Base-by-base conservation (phyloP, 768 basidiomycete genomes). In the Suillus decipiens region DNA sequence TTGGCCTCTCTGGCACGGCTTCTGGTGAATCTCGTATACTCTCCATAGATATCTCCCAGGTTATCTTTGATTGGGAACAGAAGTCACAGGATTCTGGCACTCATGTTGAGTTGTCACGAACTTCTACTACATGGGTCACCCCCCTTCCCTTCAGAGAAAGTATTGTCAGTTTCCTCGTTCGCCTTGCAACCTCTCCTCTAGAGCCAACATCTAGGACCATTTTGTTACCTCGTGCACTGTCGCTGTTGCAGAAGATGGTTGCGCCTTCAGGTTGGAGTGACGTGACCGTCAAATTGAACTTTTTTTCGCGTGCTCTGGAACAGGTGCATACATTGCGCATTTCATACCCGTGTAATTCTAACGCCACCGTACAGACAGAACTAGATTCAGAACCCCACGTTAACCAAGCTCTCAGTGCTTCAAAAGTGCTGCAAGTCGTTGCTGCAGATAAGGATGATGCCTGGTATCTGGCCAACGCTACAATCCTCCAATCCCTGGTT, bases 51-150 rank as follows among this genome's bases (percentile, higher is more conserved):
- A 86, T 96, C 41, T 81, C 96, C 15, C 95, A 97, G 72, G 87
- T 95, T 45, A 90, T 99, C 41, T 93, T 95, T 71, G 85, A 88
- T 47, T 99, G 97, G 97, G 97, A 99, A 73, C 88, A 92, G 75
- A 84, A 75, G 82, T 82, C 63, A 9, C 75, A 79, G 63, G 70
- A 73, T 9, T 57, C 66, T 1, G 75, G 73, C 60, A 62, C 63
- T 1, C 72, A 66, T 28, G 50, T 68, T n/a, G 74, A 77, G 28
- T 65, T 64, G n/a, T 67, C 58, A 37, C 63, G 45, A 76, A 76
- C 53, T 64, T 72, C 53, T 61, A 71, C 41, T 5, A 24, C 59
- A 3, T 96, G 94, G 93, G 75, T 84, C 24, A 92, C 92, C 0
- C 93, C 96, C 2, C 77, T 92, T 34, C 81, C 83, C 24, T 87